phyloP scores from a whole-genome alignment of 345 rosid genomes.

The Eucalyptus pauciflora region DNA sequence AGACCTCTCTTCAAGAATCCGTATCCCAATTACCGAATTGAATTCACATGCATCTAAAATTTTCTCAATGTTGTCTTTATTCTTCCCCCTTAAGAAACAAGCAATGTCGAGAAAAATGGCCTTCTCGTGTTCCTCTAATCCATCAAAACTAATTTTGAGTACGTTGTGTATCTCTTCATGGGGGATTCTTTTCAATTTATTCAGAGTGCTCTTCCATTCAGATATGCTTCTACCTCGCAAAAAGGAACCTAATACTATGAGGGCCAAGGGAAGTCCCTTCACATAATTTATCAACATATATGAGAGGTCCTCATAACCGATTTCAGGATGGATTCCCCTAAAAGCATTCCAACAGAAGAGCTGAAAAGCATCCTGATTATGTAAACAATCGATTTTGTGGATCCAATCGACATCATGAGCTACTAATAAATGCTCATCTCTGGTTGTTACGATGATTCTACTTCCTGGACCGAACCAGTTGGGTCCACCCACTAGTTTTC shows the following conservation, averaged over 20 bases:
- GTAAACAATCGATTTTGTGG: not conserved
- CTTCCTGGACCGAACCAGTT: conserved; percentile 6
- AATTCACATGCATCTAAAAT: rapidly evolving
- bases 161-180: not conserved
- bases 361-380: not conserved
- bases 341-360: conserved; percentile 4
- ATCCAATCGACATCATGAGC: not conserved
- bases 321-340: not conserved
- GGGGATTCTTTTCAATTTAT: not conserved
- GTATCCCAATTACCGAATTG: not conserved
- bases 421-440: not conserved
- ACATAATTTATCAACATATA: not conserved
- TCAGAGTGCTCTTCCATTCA: not conserved
- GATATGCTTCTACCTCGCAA: not conserved
- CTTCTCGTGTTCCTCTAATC: not conserved
- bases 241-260: conserved; percentile 3
- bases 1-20: rapidly evolving
- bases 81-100: not conserved
- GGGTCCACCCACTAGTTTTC: not conserved
- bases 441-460: not conserved
- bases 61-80: rapidly evolving
- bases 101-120: not conserved
- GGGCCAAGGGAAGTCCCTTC: conserved; percentile 4
- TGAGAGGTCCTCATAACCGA: not conserved
- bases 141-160: conserved; percentile 3